A percentile compares a stretch with the other conserved stretches of the same genome.
phyloP scores from a whole-genome alignment of 2,329 filamentous ascomycete species.

The Bipolaris bicolor region DNA sequence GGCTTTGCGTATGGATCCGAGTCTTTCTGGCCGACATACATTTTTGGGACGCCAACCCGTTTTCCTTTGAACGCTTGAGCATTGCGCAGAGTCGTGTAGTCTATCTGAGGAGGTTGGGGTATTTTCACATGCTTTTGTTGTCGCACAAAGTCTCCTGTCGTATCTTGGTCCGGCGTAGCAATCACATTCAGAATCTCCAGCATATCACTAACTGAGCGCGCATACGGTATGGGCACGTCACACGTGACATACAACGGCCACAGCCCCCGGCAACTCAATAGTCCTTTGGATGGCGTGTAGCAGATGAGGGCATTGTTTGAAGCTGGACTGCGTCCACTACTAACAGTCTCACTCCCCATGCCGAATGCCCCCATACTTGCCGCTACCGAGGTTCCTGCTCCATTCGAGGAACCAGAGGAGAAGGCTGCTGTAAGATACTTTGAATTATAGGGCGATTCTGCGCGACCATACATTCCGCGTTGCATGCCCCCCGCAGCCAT shows the following conservation, averaged over 20 bases:
- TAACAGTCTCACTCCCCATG: conserved; percentile 62
- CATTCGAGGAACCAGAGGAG: conserved; percentile 65
- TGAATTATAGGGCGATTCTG: conserved; percentile 63
- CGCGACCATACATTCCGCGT: conserved; percentile 61
- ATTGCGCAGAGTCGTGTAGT: conserved; percentile 45
- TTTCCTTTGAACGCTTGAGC: conserved; percentile 50
- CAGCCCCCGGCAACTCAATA: conserved; percentile 59
- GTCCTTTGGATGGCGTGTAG: conserved; percentile 62
- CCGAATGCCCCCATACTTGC: conserved; percentile 61
- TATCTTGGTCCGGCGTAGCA: conserved; percentile 51
- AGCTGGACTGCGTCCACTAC: conserved; percentile 62
- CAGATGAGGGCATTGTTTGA: conserved; percentile 63
- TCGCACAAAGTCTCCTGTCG: conserved; percentile 61
- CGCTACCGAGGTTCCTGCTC: conserved; percentile 59
- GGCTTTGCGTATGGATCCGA: conserved; percentile 42
- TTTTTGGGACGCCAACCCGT: conserved; percentile 57
- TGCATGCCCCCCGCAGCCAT: conserved; percentile 67
- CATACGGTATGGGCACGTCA: conserved; percentile 62
- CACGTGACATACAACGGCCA: conserved; percentile 65
- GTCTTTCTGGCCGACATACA: conserved; percentile 56
- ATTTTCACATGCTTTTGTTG: conserved; percentile 57
- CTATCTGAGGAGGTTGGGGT: conserved; percentile 44
- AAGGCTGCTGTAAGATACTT: conserved; percentile 62
- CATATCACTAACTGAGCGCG: conserved; percentile 59
- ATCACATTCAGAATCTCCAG: conserved; percentile 58